A percentile compares a stretch with the other conserved stretches of the same genome.
Conservation (phyloP, 805 yeast genomes). For the Alloascoidea hylecoeti region DNA sequence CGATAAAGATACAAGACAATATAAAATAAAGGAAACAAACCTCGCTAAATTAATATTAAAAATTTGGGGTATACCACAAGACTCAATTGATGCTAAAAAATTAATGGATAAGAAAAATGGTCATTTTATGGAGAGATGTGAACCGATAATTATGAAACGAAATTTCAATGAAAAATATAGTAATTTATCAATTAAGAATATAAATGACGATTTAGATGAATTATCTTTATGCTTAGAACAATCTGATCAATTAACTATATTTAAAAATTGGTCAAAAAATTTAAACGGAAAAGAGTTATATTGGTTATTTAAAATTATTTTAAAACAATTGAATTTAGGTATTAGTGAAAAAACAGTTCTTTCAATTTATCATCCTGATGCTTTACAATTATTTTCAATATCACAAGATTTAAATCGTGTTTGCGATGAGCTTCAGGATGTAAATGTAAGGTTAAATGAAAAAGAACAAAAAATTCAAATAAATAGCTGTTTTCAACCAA, state of each 20-base stretch:
- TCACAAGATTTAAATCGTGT: slow-evolving; percentile 51
- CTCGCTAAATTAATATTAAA: slow-evolving; percentile 21
- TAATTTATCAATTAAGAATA: slow-evolving; percentile 28
- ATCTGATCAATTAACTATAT: slow-evolving; percentile 24
- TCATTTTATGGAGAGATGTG: slow-evolving; percentile 32
- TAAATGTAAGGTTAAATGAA: slow-evolving; percentile 24
- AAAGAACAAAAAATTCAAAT: slow-evolving; percentile 27
- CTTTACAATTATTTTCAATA: slow-evolving; percentile 44
- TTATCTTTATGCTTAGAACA: too few relatives aligned
- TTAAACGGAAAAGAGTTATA: slow-evolving; percentile 50
- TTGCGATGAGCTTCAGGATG: slow-evolving; percentile 42
- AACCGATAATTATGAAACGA: slow-evolving; percentile 34
- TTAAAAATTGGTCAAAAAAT: slow-evolving; percentile 34
- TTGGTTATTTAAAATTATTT: slow-evolving; percentile 54
- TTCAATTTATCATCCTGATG: slow-evolving; percentile 67
- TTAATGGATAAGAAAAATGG: slow-evolving; percentile 32
- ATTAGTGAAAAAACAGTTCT: slow-evolving; percentile 47
- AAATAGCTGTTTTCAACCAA: slow-evolving; percentile 58
- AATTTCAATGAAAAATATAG: slow-evolving; percentile 24
- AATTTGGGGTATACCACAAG: slow-evolving; percentile 42
- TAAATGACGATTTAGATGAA: slow-evolving; percentile 31
- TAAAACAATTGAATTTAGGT: slow-evolving; percentile 36
- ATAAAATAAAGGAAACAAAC: slow-evolving; percentile 8
- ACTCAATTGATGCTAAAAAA: slow-evolving; percentile 43
- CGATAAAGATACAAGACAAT: slow-evolving; percentile 33